Conservation (phyloP, 2,329 filamentous ascomycete species). For the Stachybotrys chartarum region DNA sequence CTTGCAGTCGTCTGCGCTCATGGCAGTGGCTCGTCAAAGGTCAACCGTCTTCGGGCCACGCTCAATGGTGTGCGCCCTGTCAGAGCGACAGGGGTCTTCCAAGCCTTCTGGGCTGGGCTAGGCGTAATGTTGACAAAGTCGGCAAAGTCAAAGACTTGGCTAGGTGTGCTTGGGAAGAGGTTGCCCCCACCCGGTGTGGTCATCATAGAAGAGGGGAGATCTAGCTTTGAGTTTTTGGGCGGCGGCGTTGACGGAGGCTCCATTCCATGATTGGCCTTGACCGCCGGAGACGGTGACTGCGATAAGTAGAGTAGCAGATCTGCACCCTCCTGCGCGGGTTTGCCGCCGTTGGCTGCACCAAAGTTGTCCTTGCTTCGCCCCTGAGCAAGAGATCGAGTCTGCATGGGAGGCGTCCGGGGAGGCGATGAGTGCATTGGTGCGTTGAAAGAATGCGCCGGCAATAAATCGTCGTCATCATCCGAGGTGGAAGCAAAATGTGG, state of each 20-base stretch:
- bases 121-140: slow-evolving; percentile 98
- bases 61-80: slow-evolving; percentile 51
- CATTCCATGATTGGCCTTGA: slow-evolving; percentile 44
- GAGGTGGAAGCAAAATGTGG: slow-evolving; percentile 56
- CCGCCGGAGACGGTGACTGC: slow-evolving; percentile 82
- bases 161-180: slow-evolving; percentile 69
- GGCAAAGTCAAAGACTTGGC: slow-evolving; percentile 81
- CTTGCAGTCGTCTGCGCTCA: neutral
- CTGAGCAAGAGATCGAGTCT: slow-evolving; percentile 40
- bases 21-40: slow-evolving; percentile 63
- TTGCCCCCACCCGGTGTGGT: slow-evolving; percentile 71
- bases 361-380: slow-evolving; percentile 42
- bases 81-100: slow-evolving; percentile 68
- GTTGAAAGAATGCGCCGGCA: slow-evolving; percentile 70
- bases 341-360: slow-evolving; percentile 38
- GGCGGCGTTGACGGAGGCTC: slow-evolving; percentile 72
- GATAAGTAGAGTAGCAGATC: slow-evolving; percentile 79
- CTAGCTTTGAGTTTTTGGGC: slow-evolving; percentile 58
- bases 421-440: slow-evolving; percentile 67
- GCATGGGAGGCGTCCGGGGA: slow-evolving; percentile 72
- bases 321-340: slow-evolving; percentile 70
- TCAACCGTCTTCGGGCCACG: slow-evolving; percentile 67
- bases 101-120: slow-evolving; percentile 83
- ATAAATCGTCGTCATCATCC: slow-evolving; percentile 77
- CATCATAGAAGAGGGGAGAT: slow-evolving; percentile 79